Evolutionary conservation across 768 basidiomycete species (phyloP).

Genomic region (Naganishia randhawae): DNA sequence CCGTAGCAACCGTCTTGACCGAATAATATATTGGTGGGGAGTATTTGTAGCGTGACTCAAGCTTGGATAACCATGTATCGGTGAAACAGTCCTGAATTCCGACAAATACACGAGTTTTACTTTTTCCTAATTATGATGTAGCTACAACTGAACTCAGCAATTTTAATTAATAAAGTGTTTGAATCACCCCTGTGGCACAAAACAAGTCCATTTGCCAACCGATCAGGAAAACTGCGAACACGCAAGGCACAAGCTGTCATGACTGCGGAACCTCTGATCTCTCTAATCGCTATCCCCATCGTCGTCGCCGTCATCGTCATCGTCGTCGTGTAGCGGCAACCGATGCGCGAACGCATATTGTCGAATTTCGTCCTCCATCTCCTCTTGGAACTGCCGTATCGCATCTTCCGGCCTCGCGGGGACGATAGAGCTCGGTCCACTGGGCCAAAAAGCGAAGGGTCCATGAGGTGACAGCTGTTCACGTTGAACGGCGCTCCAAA

Average conservation of each 20-base stretch:
- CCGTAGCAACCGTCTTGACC: constrained; percentile 23
- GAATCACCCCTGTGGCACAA: no score
- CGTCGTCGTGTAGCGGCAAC: background rate
- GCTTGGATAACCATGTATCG: background rate
- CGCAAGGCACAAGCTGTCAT: no score
- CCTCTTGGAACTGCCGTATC: background rate
- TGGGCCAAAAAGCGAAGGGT: constrained; percentile 8
- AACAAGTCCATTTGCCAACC: no score
- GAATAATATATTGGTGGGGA: constrained; percentile 4
- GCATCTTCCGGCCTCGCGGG: constrained; percentile 9
- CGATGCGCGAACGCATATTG: background rate
- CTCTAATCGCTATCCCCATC: background rate
- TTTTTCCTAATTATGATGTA: no score
- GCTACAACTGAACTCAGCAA: no score
- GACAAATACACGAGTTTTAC: background rate
- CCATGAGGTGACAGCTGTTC: constrained; percentile 13
- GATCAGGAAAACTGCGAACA: no score
- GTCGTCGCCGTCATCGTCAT: background rate
- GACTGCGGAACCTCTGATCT: no score
- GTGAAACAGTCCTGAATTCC: background rate
- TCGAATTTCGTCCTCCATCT: constrained; percentile 1
- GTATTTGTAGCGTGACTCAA: background rate
- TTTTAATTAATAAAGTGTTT: no score
- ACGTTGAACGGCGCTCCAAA: constrained; percentile 19
- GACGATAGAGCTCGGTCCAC: background rate